Base-by-base conservation (phyloP, 768 basidiomycete genomes). In the Suillus fuscotomentosus region DNA sequence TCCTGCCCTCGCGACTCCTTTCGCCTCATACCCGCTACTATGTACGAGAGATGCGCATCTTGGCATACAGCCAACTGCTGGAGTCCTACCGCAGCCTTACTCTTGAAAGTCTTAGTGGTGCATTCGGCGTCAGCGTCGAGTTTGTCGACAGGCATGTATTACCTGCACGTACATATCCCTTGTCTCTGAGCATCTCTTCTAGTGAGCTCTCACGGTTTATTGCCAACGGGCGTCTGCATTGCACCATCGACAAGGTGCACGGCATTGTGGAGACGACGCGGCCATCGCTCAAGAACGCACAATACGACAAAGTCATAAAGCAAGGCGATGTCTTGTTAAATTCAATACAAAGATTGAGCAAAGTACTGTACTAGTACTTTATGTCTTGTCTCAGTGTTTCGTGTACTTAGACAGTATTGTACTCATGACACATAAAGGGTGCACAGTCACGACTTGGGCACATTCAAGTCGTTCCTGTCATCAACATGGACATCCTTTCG, bases 161-260 rank as follows among this genome's bases (percentile, higher is more conserved):
- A 17, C 59, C 11, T 13, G 24, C 43, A 39, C 55, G 36, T 47
- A 42, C 54, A 53, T 27, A 17, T 59, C 41, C 2, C 41, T 42
- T 17, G 3, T 42, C 5, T 42, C 60, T 65, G 7, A 68, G 61
- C 11, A 24, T 50, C n/a, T n/a, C 4, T 51, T 24, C 15, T 54
- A 95, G 94, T 69, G 96, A 99, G 72, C 82, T 99, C 42, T 93
- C 94, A 38, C 86, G 89, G 8, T 97, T 98, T 80, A 98, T 99
- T 69, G 90, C 95, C 17, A 85, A 86, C 15, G 91, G 92, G 27
- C 83, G 97, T 13, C 77, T 99, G 59, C 88, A 93, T 71, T 92
- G 90, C 69, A 88, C 88, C 1, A 98, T 99, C 65, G 96, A 99
- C 82, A 93, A 94, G 71, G 97, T 99, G n/a, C 84, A 90, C 63